Evolutionary conservation across 2,329 filamentous ascomycete species (phyloP).

Genomic region (Fusarium zealandicum): DNA sequence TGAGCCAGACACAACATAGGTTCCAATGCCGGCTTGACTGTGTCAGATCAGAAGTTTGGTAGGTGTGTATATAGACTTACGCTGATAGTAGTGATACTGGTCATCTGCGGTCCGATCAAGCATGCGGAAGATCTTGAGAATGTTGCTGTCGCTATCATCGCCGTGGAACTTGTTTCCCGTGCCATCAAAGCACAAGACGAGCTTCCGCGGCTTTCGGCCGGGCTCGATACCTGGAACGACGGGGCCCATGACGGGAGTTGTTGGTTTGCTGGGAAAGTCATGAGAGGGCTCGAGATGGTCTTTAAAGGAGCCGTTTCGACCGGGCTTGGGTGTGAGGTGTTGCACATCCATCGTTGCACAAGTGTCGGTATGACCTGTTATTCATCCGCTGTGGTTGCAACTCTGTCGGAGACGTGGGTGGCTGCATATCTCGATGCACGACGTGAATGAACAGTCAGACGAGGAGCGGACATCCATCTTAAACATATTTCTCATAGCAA

Average conservation of each 20-base stretch:
- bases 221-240: slow-evolving; percentile 15
- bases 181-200: slow-evolving; percentile 69
- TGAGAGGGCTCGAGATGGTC: slow-evolving; percentile 19
- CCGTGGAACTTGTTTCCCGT: slow-evolving; percentile 70
- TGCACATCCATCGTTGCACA: slow-evolving; percentile 36
- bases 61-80: slow-evolving; percentile 47
- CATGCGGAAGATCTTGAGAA: slow-evolving; percentile 75
- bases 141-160: slow-evolving; percentile 69
- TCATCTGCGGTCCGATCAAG: slow-evolving; percentile 68
- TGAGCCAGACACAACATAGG: slow-evolving; percentile 69
- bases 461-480: slow-evolving; percentile 19
- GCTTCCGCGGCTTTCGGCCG: slow-evolving; percentile 49
- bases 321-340: slow-evolving; percentile 35
- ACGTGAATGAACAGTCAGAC: not conserved
- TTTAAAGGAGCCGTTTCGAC: slow-evolving; percentile 22
- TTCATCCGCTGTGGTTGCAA: not conserved
- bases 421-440: slow-evolving; percentile 6
- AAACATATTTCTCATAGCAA: not conserved
- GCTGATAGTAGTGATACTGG: slow-evolving; percentile 71
- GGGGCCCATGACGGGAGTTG: slow-evolving; percentile 34
- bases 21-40: slow-evolving; percentile 70
- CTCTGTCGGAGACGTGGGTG: not conserved
- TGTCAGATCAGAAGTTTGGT: not conserved
- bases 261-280: slow-evolving; percentile 35
- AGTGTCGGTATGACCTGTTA: not conserved